phyloP scores from a whole-genome alignment of 2,329 filamentous ascomycete species.

The Lithohypha guttulata region DNA sequence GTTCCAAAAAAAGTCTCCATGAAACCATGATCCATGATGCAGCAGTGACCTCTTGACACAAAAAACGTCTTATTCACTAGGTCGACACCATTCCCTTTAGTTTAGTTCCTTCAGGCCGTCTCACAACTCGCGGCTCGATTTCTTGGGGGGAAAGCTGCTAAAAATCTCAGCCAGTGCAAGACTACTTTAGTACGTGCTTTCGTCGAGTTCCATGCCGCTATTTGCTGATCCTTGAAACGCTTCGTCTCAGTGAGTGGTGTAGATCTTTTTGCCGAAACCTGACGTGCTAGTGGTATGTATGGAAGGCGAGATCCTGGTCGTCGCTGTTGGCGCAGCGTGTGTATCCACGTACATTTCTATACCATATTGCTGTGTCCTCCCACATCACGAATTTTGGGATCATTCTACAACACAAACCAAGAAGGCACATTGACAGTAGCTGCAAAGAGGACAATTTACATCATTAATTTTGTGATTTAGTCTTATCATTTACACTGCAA shows the following conservation, averaged over 20 bases:
- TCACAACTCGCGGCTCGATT: background rate
- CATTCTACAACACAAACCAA: no score
- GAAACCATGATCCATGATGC: conserved; percentile 2
- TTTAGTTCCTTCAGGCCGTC: conserved; percentile 3
- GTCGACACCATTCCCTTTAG: background rate
- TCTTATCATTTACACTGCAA: no score
- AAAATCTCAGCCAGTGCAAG: conserved; percentile 3
- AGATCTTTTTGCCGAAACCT: no score
- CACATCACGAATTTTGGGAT: no score
- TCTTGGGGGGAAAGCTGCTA: background rate
- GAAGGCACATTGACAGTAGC: no score
- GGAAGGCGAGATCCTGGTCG: background rate
- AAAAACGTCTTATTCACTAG: conserved; percentile 4
- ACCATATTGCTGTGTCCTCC: background rate
- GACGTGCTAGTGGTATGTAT: conserved; percentile 6
- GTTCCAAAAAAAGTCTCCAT: no score
- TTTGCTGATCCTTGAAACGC: no score
- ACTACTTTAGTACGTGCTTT: conserved; percentile 9
- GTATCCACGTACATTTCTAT: background rate
- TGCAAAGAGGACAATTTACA: no score
- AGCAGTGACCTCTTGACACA: no score
- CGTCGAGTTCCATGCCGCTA: conserved; percentile 1
- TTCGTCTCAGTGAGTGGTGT: no score
- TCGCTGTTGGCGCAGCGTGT: no score
- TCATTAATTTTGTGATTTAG: no score